These are phyloP conservation scores for Lasiodiplodia theobromae DNA, from an alignment of 2,329 filamentous ascomycete species.

Conservation along the genomic window DNA sequence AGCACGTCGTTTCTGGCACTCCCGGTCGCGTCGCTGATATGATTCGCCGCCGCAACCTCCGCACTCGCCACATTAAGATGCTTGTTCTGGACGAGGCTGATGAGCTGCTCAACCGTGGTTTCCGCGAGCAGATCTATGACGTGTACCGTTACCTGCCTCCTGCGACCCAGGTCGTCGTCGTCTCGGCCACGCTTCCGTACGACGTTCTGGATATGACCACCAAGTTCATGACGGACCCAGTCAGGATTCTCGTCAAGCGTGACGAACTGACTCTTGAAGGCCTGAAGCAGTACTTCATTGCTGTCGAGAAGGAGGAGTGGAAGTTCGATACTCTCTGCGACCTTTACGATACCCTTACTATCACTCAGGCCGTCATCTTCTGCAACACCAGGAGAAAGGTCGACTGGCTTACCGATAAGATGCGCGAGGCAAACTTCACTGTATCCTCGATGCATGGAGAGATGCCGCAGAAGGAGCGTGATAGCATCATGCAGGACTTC, in stretches of 20 bases:
- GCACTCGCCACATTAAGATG: constrained; percentile 80
- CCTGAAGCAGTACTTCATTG: constrained; percentile 98
- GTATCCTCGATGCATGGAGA: constrained; percentile 99
- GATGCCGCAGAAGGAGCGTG: constrained; percentile 97
- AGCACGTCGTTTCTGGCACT: constrained; percentile 96
- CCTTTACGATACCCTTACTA: constrained; percentile 97
- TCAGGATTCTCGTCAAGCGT: constrained; percentile 96
- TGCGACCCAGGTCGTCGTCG: constrained; percentile 96
- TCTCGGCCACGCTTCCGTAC: constrained; percentile 95
- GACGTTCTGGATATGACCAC: constrained; percentile 99
- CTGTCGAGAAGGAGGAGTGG: constrained; percentile 99
- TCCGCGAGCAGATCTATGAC: constrained; percentile 98
- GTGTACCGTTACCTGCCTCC: constrained; percentile 97
- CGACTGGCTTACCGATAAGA: constrained; percentile 99
- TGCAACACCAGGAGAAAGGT: constrained; percentile 99
- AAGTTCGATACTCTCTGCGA: constrained; percentile 99
- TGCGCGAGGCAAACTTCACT: constrained; percentile 98
- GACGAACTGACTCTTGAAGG: constrained; percentile 97
- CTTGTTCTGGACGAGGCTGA: constrained; percentile 79
- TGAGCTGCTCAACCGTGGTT: constrained; percentile 87
- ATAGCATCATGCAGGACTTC: constrained; percentile 99
- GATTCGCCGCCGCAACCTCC: constrained; percentile 76
- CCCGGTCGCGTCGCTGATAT: constrained; percentile 94
- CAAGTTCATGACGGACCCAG: constrained; percentile 99
- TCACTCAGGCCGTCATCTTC: constrained; percentile 99